Base-by-base conservation (phyloP, 1,284 basidiomycete species). In the Puccinia triticina region DNA sequence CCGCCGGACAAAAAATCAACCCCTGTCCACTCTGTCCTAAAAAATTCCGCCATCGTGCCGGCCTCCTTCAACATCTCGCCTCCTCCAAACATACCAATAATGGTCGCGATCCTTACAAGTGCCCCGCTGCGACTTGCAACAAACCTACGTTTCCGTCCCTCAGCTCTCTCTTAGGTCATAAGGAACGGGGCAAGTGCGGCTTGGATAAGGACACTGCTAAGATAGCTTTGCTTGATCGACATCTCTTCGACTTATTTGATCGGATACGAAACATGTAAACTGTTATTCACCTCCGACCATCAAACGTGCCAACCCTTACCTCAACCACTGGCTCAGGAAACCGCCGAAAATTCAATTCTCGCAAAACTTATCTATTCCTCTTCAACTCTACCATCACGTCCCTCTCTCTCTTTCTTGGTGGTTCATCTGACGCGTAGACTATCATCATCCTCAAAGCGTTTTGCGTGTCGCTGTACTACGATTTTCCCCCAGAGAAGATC, bases 61-160 rank as follows among this genome's bases (percentile, higher is more conserved):
- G 40, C n/a, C 43, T 69, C 66, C 66, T 46, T 21, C 66, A 69
- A 37, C 66, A 69, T 69, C 66, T 46, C 2, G 66, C 3, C 5
- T 69, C 66, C 40, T 46, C 66, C 8, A 69, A 69, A 69, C 66
- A 69, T 48, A 48, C 66, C n/a, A 69, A 69, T 37, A 69, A 69
- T 23, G 66, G 66, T 21, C 40, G 66, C 0, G 66, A 69, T 18
- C 66, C 66, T 48, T 69, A 69, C 43, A 69, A 69, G 40, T 69
- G 66, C n/a, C 66, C 66, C 23, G 66, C 66, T n/a, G 2, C 66
- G 8, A 26, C 66, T 69, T 69, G 66, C 21, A 48, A 69, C 11
- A 69, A 69, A 29, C 23, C 66, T 48, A 69, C 66, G n/a, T 69
- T 69, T 43, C 66, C 66, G 5, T 69, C 66, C n/a, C 66, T 69